These are phyloP conservation scores for Physcomitrellopsis africana DNA, from an alignment of 225 moss, liverwort and hornwort genomes.

Conservation along the genomic window DNA sequence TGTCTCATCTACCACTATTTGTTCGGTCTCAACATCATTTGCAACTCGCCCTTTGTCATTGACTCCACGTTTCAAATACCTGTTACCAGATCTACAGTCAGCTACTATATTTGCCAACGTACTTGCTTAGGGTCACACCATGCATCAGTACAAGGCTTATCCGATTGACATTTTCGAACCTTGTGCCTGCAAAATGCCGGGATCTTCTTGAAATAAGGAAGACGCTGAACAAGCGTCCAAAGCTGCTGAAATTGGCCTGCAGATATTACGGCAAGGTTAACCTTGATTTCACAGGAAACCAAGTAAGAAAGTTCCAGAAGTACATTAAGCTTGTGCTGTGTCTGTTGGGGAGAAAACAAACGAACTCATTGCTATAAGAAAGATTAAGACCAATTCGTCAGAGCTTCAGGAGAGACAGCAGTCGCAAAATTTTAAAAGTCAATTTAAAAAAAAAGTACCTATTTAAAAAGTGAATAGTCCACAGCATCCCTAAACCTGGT, in stretches of 20 bases:
- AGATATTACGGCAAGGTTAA: slow-evolving; percentile 20
- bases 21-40: slow-evolving; percentile 97
- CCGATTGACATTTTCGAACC: slow-evolving; percentile 43
- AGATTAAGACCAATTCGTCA: background rate
- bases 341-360: background rate
- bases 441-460: background rate
- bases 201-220: slow-evolving; percentile 87
- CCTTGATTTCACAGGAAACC: slow-evolving; percentile 7
- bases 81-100: slow-evolving; percentile 44
- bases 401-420: background rate
- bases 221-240: slow-evolving; percentile 78
- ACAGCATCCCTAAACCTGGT: background rate
- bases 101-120: slow-evolving; percentile 16
- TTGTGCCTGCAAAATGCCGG: slow-evolving; percentile 88
- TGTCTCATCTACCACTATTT: slow-evolving; percentile 88
- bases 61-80: slow-evolving; percentile 96
- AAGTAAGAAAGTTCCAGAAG: slow-evolving; percentile 10
- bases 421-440: background rate
- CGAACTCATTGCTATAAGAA: background rate
- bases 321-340: background rate
- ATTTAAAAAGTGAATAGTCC: background rate
- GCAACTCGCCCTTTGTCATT: slow-evolving; percentile 95
- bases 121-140: background rate
- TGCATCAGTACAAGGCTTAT: slow-evolving; percentile 24
- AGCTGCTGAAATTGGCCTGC: slow-evolving; percentile 79